Percentiles rank a stretch among this genome's conserved stretches.
These are phyloP conservation scores for Opeltia flavorubescens DNA, from an alignment of 495 filamentous ascomycete genomes.

Conservation along the genomic window DNA sequence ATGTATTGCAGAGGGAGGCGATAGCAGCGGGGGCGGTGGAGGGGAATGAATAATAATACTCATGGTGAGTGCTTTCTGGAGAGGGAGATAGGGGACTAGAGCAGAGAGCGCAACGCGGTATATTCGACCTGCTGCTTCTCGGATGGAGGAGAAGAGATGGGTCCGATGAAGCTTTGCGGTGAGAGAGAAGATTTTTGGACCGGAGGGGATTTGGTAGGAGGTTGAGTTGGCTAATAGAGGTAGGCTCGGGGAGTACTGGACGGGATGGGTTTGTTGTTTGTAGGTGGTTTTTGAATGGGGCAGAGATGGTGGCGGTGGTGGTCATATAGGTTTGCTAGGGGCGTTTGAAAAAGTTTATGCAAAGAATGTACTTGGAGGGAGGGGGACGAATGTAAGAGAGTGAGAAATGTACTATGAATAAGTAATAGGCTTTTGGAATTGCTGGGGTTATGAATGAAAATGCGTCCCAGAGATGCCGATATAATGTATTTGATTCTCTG, in stretches of 20 bases:
- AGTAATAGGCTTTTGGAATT: too few species aligned
- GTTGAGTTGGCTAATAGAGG: background rate
- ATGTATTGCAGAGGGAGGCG: background rate
- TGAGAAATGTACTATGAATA: too few species aligned
- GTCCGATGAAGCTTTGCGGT: background rate
- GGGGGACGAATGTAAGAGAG: too few species aligned
- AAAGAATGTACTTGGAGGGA: too few species aligned
- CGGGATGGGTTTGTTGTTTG: background rate
- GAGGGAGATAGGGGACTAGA: background rate
- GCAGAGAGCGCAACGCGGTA: background rate
- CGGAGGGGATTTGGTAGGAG: background rate
- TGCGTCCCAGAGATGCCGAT: too few species aligned
- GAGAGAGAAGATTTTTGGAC: background rate
- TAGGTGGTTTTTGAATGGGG: too few species aligned
- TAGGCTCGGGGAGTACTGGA: background rate
- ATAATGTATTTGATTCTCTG: too few species aligned
- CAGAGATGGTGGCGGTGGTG: background rate
- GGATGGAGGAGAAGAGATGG: background rate
- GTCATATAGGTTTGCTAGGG: background rate
- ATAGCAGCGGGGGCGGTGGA: slow-evolving; percentile 2
- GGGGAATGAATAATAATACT: background rate
- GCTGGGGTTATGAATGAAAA: too few species aligned
- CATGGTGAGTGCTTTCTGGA: background rate
- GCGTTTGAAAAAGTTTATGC: background rate
- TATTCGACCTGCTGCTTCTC: background rate